Conservation (phyloP, 495 filamentous ascomycete genomes). For the Neurospora cerealis region DNA sequence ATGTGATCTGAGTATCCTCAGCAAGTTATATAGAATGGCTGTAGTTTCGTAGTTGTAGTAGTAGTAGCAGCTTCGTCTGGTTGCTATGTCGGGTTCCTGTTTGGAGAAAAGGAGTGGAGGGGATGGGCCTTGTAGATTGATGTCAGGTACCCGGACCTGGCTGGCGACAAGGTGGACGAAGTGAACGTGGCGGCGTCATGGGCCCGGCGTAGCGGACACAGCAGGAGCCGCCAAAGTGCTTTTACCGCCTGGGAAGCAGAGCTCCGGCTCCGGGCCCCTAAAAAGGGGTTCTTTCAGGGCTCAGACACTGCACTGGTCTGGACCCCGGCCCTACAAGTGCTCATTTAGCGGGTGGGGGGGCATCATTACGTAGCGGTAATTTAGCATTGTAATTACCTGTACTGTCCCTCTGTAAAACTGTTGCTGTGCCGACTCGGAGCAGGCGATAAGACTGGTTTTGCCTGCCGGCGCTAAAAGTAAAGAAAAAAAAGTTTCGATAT, state of each 20-base stretch:
- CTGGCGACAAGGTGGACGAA: not conserved
- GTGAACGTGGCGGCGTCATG: not conserved
- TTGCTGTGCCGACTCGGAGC: not conserved
- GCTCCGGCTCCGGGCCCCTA: not conserved
- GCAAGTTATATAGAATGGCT: not conserved
- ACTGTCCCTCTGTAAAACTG: not conserved
- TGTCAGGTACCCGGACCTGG: not conserved
- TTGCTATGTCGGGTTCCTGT: not conserved
- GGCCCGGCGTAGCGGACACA: not conserved
- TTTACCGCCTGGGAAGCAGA: not conserved
- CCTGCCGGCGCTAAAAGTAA: not conserved
- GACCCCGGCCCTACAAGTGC: not conserved
- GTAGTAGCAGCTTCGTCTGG: not conserved
- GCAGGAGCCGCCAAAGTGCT: not conserved
- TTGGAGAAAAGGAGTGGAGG: not conserved
- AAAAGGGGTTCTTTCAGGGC: not conserved
- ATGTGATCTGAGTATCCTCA: slow-evolving; percentile 18
- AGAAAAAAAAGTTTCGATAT: not conserved
- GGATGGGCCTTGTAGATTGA: not conserved
- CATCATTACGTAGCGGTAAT: not conserved
- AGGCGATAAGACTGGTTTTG: not conserved
- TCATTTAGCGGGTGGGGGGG: not conserved
- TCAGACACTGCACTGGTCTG: not conserved
- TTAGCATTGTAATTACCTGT: not conserved
- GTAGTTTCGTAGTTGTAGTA: not conserved